Base-by-base conservation (phyloP, 352 stramenopile species). In the Globisporangium spiculum region DNA sequence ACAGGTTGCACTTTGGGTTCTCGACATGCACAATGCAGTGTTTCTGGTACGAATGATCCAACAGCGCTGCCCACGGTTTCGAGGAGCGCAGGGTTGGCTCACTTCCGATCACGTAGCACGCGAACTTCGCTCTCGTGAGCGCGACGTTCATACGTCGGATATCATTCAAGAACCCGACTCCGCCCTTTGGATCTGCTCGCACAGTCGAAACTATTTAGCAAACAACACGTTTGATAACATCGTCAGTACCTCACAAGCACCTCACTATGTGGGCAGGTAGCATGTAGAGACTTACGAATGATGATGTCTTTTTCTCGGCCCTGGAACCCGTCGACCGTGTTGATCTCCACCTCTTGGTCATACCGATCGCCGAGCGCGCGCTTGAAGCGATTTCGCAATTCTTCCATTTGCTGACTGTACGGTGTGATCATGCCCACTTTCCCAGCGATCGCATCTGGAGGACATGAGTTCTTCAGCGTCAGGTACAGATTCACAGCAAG, bases 261-360 rank as follows among this genome's bases (percentile, higher is more conserved):
- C 3, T n/a, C 41, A 50, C 18, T 16, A 50, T 50, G 7, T 9
- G 4, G 12, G 14, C 41, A 20, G 16, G 41, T 4, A 50, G n/a
- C 18, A 5, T 8, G 14, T 44, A 20, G 4, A 48, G 9, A 90
- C 83, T 50, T 84, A 96, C 88, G 66, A 63, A 97, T 96, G 72
- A 97, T 96, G 68, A 97, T 94, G 65, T 97, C 90, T 72, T 97
- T 97, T 52, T 97, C 89, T 46, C 89, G 81, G n/a, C 90, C 92
- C 72, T 98, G 92, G 60, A 97, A 97, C 4, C 91, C 93, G 52
- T 98, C 92, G 44, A 97, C 91, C 3, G 91, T 97, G 67, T 96
- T 97, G 75, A 98, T 92, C 75, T 98, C 92, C 2, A 97, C 84
- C 56, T 96, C 89, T 71, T 86, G 73, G 30, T 92, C 79, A 53